Conservation (phyloP, 176 grass and related monocot genomes). For the Puya raimondii region DNA sequence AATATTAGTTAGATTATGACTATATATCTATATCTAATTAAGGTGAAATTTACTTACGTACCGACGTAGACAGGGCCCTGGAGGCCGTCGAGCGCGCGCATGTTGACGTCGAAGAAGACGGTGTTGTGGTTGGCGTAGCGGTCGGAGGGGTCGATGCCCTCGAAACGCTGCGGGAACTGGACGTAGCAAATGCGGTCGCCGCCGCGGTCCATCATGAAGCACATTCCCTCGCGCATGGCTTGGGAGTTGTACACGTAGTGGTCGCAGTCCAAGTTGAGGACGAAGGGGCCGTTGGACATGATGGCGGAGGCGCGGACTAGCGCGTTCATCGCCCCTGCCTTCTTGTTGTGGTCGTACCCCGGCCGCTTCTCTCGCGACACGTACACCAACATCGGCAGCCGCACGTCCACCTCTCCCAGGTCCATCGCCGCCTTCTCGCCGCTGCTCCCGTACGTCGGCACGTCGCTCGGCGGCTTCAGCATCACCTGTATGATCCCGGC, state of each 20-base stretch:
- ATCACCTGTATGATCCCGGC: constrained; percentile 98
- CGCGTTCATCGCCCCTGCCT: constrained; percentile 98
- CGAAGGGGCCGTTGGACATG: constrained; percentile 94
- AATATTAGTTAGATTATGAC: too few relatives aligned
- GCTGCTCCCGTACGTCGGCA: constrained; percentile 43
- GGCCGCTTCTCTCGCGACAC: constrained; percentile 88
- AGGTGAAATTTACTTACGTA: too few relatives aligned
- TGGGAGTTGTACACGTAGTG: constrained; percentile 93
- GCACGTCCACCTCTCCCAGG: constrained; percentile 55
- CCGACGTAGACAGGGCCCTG: constrained; percentile 88
- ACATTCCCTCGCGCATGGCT: constrained; percentile 81
- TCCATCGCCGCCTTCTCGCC: constrained; percentile 51
- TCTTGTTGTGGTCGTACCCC: constrained; percentile 97
- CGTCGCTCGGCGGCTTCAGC: constrained; percentile 80
- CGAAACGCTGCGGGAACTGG: constrained; percentile 89
- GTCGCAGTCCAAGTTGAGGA: constrained; percentile 96
- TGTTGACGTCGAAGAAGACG: constrained; percentile 98
- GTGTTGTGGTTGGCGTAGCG: constrained; percentile 96
- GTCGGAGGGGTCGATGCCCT: constrained; percentile 94
- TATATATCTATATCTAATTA: too few relatives aligned
- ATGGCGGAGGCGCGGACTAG: constrained; percentile 89
- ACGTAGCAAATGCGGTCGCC: constrained; percentile 85
- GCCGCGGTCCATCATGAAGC: constrained; percentile 99
- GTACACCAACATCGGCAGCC: constrained; percentile 90
- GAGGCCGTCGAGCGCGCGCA: constrained; percentile 95